Evolutionary conservation across 768 basidiomycete genomes (phyloP).

Genomic region (Mrakia frigida): DNA sequence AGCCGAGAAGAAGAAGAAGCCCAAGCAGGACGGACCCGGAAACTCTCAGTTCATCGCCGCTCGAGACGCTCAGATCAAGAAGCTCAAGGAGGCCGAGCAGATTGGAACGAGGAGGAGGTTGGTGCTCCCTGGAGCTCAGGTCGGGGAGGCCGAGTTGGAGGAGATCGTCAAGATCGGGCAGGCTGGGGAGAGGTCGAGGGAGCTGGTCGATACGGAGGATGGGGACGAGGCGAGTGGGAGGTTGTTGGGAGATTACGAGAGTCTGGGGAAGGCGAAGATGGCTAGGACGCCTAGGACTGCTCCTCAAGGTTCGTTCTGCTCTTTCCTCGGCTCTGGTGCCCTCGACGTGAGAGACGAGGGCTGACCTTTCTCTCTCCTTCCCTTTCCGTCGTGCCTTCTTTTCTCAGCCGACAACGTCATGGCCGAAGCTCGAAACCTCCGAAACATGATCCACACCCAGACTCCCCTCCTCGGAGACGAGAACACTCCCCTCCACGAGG

Average conservation of each 20-base stretch:
- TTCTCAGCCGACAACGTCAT: conserved; percentile 84
- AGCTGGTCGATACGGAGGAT: conserved; percentile 66
- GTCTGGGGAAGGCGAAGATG: conserved; percentile 79
- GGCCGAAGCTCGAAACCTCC: conserved; percentile 89
- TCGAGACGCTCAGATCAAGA: conserved; percentile 94
- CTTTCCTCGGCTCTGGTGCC: background rate
- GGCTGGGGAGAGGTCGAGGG: conserved; percentile 80
- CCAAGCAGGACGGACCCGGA: conserved; percentile 57
- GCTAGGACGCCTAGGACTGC: conserved; percentile 91
- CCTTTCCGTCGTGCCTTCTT: too few relatives aligned
- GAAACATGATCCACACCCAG: conserved; percentile 86
- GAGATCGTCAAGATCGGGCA: conserved; percentile 98
- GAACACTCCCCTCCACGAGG: conserved; percentile 81
- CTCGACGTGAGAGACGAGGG: background rate
- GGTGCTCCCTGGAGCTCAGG: conserved; percentile 79
- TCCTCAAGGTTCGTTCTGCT: conserved; percentile 67
- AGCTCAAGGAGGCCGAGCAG: conserved; percentile 93
- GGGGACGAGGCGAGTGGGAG: conserved; percentile 73
- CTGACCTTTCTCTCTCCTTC: background rate
- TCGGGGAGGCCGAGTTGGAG: conserved; percentile 88
- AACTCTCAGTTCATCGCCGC: conserved; percentile 94
- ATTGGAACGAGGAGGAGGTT: conserved; percentile 82
- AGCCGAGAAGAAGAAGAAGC: conserved; percentile 75
- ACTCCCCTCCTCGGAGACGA: conserved; percentile 95
- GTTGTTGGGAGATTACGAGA: conserved; percentile 87